phyloP scores from a whole-genome alignment of 164 flowering plant genomes.

The Vitis riparia region DNA sequence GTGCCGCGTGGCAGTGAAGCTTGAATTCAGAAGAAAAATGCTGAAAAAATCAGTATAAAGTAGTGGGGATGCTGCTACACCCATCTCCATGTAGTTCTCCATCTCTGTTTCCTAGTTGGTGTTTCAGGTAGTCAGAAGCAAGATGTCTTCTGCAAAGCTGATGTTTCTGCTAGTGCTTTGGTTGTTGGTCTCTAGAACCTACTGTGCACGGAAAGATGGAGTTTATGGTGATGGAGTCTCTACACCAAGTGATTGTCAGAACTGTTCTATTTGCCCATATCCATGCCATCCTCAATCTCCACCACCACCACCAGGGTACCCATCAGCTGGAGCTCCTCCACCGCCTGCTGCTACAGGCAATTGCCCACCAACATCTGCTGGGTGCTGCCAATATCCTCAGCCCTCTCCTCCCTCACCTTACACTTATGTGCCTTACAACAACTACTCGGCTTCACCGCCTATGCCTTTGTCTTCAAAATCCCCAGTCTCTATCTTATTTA shows the following conservation, averaged over 20 bases:
- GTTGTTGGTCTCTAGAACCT: slow-evolving; percentile 3
- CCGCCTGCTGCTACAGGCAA: background rate
- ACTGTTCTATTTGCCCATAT: slow-evolving; percentile 13
- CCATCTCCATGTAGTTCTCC: too few species aligned
- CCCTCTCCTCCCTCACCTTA: slow-evolving; percentile 8
- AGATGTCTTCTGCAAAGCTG: slow-evolving; percentile 8
- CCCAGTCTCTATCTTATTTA: background rate
- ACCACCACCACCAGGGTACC: slow-evolving; percentile 10
- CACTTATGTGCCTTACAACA: slow-evolving; percentile 12
- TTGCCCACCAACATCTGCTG: slow-evolving; percentile 7
- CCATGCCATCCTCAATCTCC: slow-evolving; percentile 13
- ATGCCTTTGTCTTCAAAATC: background rate
- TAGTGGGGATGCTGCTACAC: background rate
- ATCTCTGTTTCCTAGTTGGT: background rate
- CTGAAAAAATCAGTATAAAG: too few species aligned
- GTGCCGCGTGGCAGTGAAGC: background rate
- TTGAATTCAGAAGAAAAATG: background rate
- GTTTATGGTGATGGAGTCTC: slow-evolving; percentile 2
- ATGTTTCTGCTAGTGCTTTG: slow-evolving; percentile 11
- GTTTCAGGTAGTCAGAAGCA: background rate
- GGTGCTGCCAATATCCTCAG: slow-evolving; percentile 12
- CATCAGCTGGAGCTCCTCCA: slow-evolving; percentile 9
- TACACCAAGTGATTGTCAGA: background rate
- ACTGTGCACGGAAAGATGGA: slow-evolving; percentile 3
- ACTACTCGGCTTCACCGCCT: slow-evolving; percentile 14